Percentiles rank a stretch among this genome's conserved stretches.
Conservation (phyloP, 345 rosid genomes). For the Hibiscus trionum region DNA sequence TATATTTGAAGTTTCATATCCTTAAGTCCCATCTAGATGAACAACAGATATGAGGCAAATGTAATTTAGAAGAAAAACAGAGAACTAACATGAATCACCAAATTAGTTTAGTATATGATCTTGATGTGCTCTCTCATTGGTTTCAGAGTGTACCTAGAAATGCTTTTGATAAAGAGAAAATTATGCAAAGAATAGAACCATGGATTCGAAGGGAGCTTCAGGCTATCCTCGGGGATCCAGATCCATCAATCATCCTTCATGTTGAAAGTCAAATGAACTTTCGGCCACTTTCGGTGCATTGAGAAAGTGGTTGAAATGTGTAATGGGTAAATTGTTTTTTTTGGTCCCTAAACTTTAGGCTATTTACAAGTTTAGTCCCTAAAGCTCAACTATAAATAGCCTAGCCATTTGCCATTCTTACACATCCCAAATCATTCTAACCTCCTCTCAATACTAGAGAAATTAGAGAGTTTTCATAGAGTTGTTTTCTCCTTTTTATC, state of each 20-base stretch:
- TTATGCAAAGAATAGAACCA: slow-evolving; percentile 44
- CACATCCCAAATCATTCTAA: too few relatives aligned
- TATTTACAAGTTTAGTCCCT: too few relatives aligned
- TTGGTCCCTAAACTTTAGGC: too few relatives aligned
- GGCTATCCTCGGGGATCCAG: slow-evolving; percentile 60
- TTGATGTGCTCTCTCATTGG: not conserved
- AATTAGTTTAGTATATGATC: not conserved
- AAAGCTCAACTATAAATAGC: too few relatives aligned
- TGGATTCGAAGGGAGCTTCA: slow-evolving; percentile 72
- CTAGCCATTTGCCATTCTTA: too few relatives aligned
- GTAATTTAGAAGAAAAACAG: not conserved
- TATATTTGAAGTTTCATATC: not conserved
- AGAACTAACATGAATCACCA: not conserved
- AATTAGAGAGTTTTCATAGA: too few relatives aligned
- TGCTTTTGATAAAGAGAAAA: slow-evolving; percentile 27
- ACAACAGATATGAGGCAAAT: not conserved
- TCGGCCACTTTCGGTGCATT: too few relatives aligned
- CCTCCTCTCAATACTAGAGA: too few relatives aligned
- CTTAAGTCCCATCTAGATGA: not conserved
- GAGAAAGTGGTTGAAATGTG: too few relatives aligned
- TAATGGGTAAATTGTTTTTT: too few relatives aligned
- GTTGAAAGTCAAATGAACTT: too few relatives aligned
- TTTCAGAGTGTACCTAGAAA: slow-evolving; percentile 24
- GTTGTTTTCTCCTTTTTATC: too few relatives aligned
- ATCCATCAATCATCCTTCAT: slow-evolving; percentile 63